Base-by-base conservation (phyloP, 306 rosid genomes). In the Bauhinia variegata region DNA sequence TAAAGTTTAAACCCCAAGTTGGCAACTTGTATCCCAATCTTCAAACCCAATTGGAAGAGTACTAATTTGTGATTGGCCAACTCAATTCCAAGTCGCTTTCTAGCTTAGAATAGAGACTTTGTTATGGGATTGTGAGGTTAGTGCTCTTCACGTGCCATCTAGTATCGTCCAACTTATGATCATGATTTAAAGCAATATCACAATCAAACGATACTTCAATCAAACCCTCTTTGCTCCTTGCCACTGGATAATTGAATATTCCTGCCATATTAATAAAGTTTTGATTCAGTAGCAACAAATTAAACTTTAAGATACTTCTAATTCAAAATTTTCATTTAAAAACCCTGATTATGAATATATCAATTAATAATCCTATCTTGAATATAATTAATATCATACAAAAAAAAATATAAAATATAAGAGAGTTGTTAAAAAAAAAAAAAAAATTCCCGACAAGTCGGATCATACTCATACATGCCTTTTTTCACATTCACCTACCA, bases 21-120 rank as follows among this genome's bases (percentile, higher is more conserved):
- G 87, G 60, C 95, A 84, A 87, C 68, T 82, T 87, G 93, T 71
- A 42, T 71, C 71, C 52, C 28, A 44, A 34, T 56, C 72, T 37
- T 11, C n/a, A 42, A 28, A 51, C 42, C 69, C 71, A 59, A 74
- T 71, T 75, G 74, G 82, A 48, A 72, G 2, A 41, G 39, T 30
- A 67, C 19, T 2, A 2, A 23, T 1, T 23, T 1, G 28, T 23
- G 28, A 23, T 23, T 23, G 28, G 28, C 28, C 28, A 23, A 23
- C 2, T 23, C 28, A 23, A 23, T 2, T 23, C 57, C 60, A 31
- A 32, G 79, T 83, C 80, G 37, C 76, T 76, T 76, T 85, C 88
- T 31, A 1, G n/a, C n/a, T n/a, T n/a, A n/a, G n/a, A n/a, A n/a
- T n/a, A n/a, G 15, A 23, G 68, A 42, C 77, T 76, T 79, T n/a